These are phyloP conservation scores for Hepatocystis sp. DNA, from an alignment of 169 alveolate genomes.

Conservation along the genomic window DNA sequence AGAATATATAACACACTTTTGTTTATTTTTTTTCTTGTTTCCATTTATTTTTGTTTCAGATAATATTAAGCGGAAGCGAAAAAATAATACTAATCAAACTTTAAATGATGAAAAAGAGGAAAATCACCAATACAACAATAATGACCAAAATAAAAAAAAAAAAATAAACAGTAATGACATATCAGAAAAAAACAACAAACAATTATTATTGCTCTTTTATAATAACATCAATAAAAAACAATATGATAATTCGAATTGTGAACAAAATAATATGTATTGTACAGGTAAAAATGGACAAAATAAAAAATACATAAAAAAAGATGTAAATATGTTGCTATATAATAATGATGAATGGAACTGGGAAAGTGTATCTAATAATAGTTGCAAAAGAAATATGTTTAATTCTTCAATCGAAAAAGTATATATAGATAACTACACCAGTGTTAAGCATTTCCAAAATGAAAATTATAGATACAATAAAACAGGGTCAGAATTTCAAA, in stretches of 20 bases:
- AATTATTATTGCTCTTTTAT: not conserved
- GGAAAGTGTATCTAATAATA: too few species aligned
- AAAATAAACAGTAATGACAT: slow-evolving; percentile 5
- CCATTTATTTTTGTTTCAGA: slow-evolving; percentile 6
- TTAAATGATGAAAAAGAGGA: not conserved
- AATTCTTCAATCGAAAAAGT: too few species aligned
- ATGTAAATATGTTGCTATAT: not conserved
- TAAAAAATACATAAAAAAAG: not conserved
- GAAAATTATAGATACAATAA: too few species aligned
- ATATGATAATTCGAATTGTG: not conserved
- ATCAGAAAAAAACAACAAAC: not conserved
- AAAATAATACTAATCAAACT: slow-evolving; percentile 5
- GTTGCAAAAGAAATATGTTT: too few species aligned
- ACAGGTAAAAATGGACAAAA: slow-evolving; percentile 24
- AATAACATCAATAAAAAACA: slow-evolving; percentile 3
- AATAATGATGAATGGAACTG: not conserved
- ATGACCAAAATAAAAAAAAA: not conserved
- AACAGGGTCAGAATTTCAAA: too few species aligned
- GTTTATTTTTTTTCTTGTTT: slow-evolving; percentile 11
- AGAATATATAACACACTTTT: not conserved
- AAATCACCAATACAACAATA: not conserved
- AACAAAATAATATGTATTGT: slow-evolving; percentile 2
- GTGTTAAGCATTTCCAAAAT: too few species aligned
- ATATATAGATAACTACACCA: too few species aligned
- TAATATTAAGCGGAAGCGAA: slow-evolving; percentile 14